phyloP scores from a whole-genome alignment of 2,329 filamentous ascomycete species.

The Colletotrichum orchidophilum region DNA sequence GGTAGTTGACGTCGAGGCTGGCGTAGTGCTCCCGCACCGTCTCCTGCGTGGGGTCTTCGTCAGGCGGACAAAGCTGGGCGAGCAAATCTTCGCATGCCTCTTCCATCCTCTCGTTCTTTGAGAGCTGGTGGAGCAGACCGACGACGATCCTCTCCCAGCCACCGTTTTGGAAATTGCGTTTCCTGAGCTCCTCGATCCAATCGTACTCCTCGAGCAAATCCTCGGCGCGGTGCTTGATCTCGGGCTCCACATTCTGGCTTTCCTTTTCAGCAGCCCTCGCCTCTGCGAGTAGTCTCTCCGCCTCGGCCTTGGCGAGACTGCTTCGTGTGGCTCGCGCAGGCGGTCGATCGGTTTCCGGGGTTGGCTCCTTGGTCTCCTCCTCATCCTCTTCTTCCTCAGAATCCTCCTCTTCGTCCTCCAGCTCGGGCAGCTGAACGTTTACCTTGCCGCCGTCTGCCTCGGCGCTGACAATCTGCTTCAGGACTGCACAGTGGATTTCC shows the following conservation, averaged over 20 bases:
- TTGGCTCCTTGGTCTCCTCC: conserved; percentile 61
- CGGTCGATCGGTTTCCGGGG: conserved; percentile 77
- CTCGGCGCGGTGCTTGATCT: conserved; percentile 72
- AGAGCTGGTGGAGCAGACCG: conserved; percentile 85
- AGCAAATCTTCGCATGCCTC: conserved; percentile 82
- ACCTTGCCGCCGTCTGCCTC: conserved; percentile 81
- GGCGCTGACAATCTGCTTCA: conserved; percentile 85
- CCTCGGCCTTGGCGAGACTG: conserved; percentile 84
- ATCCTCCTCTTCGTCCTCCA: conserved; percentile 77
- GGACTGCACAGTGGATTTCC: conserved; percentile 89
- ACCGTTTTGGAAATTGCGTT: conserved; percentile 85
- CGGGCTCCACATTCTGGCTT: conserved; percentile 52
- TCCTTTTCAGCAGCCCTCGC: conserved; percentile 62
- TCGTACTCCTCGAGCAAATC: conserved; percentile 79
- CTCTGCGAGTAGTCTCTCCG: conserved; percentile 72
- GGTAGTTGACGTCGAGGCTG: conserved; percentile 82
- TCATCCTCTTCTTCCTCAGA: conserved; percentile 70
- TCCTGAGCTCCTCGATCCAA: conserved; percentile 86
- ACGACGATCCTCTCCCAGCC: conserved; percentile 93
- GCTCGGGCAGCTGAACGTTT: conserved; percentile 79
- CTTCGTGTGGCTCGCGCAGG: conserved; percentile 81
- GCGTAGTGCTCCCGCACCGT: conserved; percentile 79
- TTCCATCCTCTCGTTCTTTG: conserved; percentile 76
- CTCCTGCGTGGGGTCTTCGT: conserved; percentile 78
- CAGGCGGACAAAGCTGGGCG: conserved; percentile 80